Base-by-base conservation (phyloP, 495 filamentous ascomycete genomes). In the Penicillium herquei region DNA sequence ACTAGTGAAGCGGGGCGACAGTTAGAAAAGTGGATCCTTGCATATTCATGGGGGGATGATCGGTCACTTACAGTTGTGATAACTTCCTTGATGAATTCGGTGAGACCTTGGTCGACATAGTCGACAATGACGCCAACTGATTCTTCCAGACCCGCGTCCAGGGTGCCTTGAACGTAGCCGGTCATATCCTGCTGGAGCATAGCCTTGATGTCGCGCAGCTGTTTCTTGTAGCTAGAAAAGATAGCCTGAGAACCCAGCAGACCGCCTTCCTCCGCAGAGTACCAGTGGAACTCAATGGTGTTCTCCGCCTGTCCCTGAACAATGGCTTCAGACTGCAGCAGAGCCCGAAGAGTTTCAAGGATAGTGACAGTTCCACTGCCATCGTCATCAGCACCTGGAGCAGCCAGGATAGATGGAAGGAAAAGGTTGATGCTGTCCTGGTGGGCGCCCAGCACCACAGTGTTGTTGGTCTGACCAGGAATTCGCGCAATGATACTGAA, bases 121-220 rank as follows among this genome's bases (percentile, higher is more conserved):
- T 99, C 94, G 1, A 88, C 89, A 58, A 99, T 96, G 37, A 99
- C 90, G 26, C 94, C 92, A 3, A 98, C 88, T 21, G 84, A 85
- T 78, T 98, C 95, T 13, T 85, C 78, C 67, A 88, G 80, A 43
- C 92, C 92, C 11, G 91, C 89, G 52, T 91, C 85, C 13, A 95
- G 74, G 0, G 94, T 96, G 39, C 85, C 87, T 55, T 91, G 85
- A 5, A 91, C 80, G 68, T 87, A 97, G 9, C 94, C 94, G 2
- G 94, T 98, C 94, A 98, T 99, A 69, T 99, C 94, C 70, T 99
- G 94, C 77, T 99, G 95, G 42, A 99, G 80, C 94, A 99, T 98
- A 21, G 94, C 94, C 72, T 92, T 94, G 66, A 99, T 80, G 57
- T 96, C 86, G 16, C 87, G 78, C 26, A 80, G 78, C 18, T 83